These are phyloP conservation scores for Micractinium sp. DNA, from an alignment of 139 green algal species.

Conservation along the genomic window DNA sequence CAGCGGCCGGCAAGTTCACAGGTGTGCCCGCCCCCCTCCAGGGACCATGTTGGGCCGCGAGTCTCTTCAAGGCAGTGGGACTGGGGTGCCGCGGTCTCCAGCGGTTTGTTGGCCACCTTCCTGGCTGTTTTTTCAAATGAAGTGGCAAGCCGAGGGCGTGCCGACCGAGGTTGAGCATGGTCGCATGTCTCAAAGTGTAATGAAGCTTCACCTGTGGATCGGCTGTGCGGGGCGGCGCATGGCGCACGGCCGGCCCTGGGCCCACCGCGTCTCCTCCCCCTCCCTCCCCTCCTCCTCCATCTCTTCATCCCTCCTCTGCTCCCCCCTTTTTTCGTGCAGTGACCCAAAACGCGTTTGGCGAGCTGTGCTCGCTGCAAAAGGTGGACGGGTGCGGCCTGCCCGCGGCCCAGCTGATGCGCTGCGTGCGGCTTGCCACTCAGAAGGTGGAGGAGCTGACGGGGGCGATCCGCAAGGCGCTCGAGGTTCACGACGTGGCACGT, in stretches of 20 bases:
- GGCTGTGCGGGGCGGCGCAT: background rate
- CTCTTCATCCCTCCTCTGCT: too few species aligned
- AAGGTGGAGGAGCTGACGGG: constrained; percentile 50
- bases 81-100: too few species aligned
- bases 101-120: too few species aligned
- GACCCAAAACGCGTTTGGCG: constrained; percentile 63
- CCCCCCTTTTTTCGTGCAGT: background rate
- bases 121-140: too few species aligned
- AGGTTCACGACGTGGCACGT: constrained; percentile 61
- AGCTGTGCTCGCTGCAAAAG: constrained; percentile 88
- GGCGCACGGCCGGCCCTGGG: too few species aligned
- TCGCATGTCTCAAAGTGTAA: too few species aligned
- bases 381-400: constrained; percentile 66
- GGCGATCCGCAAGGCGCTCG: constrained; percentile 60
- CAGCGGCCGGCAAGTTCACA: constrained; percentile 48
- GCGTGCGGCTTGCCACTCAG: constrained; percentile 43
- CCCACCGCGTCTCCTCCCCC: background rate
- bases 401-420: constrained; percentile 53
- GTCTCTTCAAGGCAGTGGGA: background rate
- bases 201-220: too few species aligned
- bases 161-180: too few species aligned
- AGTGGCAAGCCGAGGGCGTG: too few species aligned
- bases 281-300: background rate
- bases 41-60: background rate
- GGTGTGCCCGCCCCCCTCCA: background rate